Conservation (phyloP, 2,329 filamentous ascomycete genomes). For the Fusarium armeniacum region DNA sequence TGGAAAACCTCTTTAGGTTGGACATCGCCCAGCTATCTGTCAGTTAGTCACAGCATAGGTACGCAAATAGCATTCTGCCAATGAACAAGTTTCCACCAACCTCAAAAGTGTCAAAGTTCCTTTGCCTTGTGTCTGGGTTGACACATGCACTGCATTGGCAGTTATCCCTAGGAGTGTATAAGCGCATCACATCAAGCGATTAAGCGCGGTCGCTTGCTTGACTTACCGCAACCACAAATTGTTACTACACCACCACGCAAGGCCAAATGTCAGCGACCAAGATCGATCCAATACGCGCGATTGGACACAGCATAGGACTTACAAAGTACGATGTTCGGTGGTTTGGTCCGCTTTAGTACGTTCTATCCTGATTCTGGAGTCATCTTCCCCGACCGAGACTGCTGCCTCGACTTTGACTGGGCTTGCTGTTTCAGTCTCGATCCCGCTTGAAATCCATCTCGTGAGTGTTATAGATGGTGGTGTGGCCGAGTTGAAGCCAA, state of each 20-base stretch:
- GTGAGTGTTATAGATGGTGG: slow-evolving; percentile 1
- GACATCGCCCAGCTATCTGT: slow-evolving; percentile 54
- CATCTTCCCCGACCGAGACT: not conserved
- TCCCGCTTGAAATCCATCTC: not conserved
- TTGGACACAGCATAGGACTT: slow-evolving; percentile 20
- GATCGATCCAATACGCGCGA: slow-evolving; percentile 15
- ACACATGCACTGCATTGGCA: slow-evolving; percentile 60
- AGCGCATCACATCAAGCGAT: slow-evolving; percentile 22
- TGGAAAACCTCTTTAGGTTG: slow-evolving; percentile 46
- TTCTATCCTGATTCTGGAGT: not conserved
- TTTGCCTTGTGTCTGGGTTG: slow-evolving; percentile 59
- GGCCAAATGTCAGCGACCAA: slow-evolving; percentile 24
- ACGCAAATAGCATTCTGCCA: not conserved
- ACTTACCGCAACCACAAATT: slow-evolving; percentile 52
- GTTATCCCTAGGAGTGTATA: slow-evolving; percentile 55
- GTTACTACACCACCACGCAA: slow-evolving; percentile 38
- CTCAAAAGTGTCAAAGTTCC: slow-evolving; percentile 59
- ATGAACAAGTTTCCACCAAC: slow-evolving; percentile 43
- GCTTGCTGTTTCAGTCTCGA: not conserved
- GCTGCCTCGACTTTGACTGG: not conserved
- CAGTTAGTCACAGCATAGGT: slow-evolving; percentile 4
- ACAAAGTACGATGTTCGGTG: slow-evolving; percentile 39
- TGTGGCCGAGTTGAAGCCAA: slow-evolving; percentile 9
- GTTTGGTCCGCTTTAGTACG: not conserved
- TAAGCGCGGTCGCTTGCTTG: slow-evolving; percentile 7